Evolutionary conservation across 2,329 filamentous ascomycete species (phyloP).

Genomic region (Chaetomium olivaceum): DNA sequence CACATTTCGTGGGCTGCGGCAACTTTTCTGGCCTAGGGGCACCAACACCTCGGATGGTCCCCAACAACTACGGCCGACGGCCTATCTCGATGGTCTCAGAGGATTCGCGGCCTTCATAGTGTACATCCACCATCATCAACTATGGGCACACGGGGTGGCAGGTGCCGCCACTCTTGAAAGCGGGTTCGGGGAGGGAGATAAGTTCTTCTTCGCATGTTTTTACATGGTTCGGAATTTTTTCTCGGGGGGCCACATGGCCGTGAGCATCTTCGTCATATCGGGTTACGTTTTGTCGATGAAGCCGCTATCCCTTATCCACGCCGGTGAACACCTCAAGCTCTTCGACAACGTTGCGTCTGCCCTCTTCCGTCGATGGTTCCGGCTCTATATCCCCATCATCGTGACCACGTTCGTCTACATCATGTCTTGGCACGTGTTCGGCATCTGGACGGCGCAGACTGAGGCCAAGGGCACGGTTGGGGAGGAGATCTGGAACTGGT

Average conservation of each 20-base stretch:
- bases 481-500: conserved; percentile 42
- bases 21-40: conserved; percentile 27
- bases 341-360: conserved; percentile 47
- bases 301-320: conserved; percentile 48
- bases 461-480: conserved; percentile 44
- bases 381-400: conserved; percentile 54
- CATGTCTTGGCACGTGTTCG: conserved; percentile 54
- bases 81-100: conserved; percentile 65
- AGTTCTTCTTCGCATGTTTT: conserved; percentile 53
- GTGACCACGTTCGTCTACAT: conserved; percentile 56
- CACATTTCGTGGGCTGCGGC: conserved; percentile 30
- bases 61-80: conserved; percentile 49
- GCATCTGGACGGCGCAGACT: conserved; percentile 45
- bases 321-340: conserved; percentile 43
- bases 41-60: conserved; percentile 19
- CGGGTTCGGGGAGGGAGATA: conserved; percentile 51
- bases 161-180: conserved; percentile 49
- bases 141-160: conserved; percentile 53
- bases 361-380: conserved; percentile 52
- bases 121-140: conserved; percentile 61
- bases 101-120: conserved; percentile 68
- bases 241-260: conserved; percentile 61
- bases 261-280: conserved; percentile 49
- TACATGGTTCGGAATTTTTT: conserved; percentile 63
- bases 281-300: conserved; percentile 57